phyloP scores from a whole-genome alignment of 768 basidiomycete species.

The Serendipita sp. region DNA sequence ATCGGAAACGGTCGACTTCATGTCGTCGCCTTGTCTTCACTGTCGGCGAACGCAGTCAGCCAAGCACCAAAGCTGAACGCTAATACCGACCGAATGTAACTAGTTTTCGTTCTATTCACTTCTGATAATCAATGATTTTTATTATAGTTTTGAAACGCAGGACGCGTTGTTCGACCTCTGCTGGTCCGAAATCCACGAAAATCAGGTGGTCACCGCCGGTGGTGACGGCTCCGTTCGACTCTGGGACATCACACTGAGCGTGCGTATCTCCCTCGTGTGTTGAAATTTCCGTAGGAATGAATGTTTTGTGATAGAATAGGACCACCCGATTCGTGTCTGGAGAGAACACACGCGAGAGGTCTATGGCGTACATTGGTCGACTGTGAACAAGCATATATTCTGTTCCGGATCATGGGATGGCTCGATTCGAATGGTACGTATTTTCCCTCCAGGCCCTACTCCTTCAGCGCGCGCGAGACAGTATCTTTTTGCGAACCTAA shows the following conservation, averaged over 20 bases:
- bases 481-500: too few relatives aligned
- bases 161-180: conserved; percentile 83
- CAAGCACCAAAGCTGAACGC: conserved; percentile 18
- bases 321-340: conserved; percentile 81
- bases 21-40: conserved; percentile 35
- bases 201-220: conserved; percentile 77
- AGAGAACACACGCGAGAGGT: conserved; percentile 89
- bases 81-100: conserved; percentile 55
- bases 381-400: conserved; percentile 77
- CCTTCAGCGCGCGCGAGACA: too few relatives aligned
- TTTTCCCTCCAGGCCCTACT: too few relatives aligned
- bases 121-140: conserved; percentile 12
- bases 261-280: conserved; percentile 26
- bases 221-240: conserved; percentile 83
- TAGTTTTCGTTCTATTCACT: not conserved
- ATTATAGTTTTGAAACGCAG: conserved; percentile 66
- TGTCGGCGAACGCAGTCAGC: too few relatives aligned
- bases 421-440: conserved; percentile 64
- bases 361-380: conserved; percentile 92
- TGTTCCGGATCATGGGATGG: conserved; percentile 88
- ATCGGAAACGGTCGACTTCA: conserved; percentile 90
- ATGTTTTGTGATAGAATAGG: conserved; percentile 40
- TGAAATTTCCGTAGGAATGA: too few relatives aligned
- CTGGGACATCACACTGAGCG: conserved; percentile 81
- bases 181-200: conserved; percentile 92